Percentiles rank a stretch among this genome's conserved stretches.
Evolutionary conservation across 139 green algal genomes (phyloP).

Genomic region (Gonium pectorale): DNA sequence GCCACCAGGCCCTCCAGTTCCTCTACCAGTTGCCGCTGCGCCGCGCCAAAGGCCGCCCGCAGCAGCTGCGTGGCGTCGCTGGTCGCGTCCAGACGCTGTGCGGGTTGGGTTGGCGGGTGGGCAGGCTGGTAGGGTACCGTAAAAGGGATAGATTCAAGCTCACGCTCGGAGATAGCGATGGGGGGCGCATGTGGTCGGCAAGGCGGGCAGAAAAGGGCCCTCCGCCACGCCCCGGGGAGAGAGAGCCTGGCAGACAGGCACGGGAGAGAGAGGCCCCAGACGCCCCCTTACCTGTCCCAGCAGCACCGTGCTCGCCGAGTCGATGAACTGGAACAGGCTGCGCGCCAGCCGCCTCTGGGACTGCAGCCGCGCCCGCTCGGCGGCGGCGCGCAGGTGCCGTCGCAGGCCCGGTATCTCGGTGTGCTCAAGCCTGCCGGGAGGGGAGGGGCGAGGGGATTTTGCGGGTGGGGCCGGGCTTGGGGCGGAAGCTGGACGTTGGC

Average conservation of each 20-base stretch:
- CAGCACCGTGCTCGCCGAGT: not conserved
- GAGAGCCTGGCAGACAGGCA: too few relatives aligned
- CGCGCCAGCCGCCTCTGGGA: not conserved
- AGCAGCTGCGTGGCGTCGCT: not conserved
- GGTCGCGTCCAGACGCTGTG: not conserved
- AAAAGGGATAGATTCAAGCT: too few relatives aligned
- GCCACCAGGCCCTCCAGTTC: not conserved
- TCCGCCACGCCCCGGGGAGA: not conserved
- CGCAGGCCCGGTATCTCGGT: not conserved
- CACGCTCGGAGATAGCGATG: too few relatives aligned
- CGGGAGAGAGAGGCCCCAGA: not conserved
- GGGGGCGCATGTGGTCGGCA: too few relatives aligned
- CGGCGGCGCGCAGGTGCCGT: not conserved
- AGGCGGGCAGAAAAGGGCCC: too few relatives aligned
- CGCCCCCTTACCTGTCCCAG: not conserved
- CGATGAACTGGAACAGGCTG: not conserved
- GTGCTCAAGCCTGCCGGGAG: not conserved
- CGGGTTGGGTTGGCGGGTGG: not conserved
- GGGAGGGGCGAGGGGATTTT: not conserved
- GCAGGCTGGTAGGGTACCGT: too few relatives aligned
- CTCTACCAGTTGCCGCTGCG: not conserved
- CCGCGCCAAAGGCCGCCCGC: not conserved
- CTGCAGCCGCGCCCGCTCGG: not conserved
- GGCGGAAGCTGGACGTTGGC: not conserved
- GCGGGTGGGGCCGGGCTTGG: not conserved